Conservation (phyloP, 441 rosid species). For the Aquilaria agallochum region DNA sequence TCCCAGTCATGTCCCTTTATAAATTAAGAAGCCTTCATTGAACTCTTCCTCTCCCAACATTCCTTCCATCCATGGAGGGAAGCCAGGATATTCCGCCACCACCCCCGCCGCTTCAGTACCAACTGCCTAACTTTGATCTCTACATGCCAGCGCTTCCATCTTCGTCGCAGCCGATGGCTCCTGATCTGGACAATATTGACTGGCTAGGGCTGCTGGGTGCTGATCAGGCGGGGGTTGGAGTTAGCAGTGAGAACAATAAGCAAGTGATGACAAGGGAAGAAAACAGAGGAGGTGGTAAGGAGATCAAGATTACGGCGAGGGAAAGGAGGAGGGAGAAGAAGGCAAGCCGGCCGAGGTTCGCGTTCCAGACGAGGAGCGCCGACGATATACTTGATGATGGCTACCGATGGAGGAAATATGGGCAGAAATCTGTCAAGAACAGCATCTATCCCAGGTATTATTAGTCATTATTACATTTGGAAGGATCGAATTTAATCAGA, state of each 20-base stretch:
- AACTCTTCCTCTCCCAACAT: too few species aligned
- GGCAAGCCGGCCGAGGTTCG: slow-evolving; percentile 30
- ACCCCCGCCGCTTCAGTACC: slow-evolving; percentile 7
- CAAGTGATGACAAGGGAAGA: slow-evolving; percentile 19
- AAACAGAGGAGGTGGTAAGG: slow-evolving; percentile 17
- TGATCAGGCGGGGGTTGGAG: slow-evolving; percentile 16
- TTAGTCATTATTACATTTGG: too few species aligned
- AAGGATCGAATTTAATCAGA: too few species aligned
- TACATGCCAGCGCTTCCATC: slow-evolving; percentile 21
- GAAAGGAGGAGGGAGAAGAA: slow-evolving; percentile 25
- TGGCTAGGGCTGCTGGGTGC: slow-evolving; percentile 55
- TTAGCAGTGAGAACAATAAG: slow-evolving; percentile 9
- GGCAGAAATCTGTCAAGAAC: slow-evolving; percentile 54
- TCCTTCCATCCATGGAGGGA: slow-evolving; percentile 30
- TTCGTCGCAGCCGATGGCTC: slow-evolving; percentile 11
- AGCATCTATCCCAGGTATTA: slow-evolving; percentile 39
- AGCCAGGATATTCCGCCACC: slow-evolving; percentile 14
- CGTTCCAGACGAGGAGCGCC: slow-evolving; percentile 41
- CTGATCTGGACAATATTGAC: slow-evolving; percentile 36
- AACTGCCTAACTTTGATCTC: slow-evolving; percentile 24
- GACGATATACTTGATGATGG: slow-evolving; percentile 58
- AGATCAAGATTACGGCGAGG: slow-evolving; percentile 17
- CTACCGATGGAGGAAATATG: slow-evolving; percentile 54
- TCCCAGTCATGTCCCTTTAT: too few species aligned
- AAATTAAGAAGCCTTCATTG: too few species aligned